Conservation (phyloP, 2,329 filamentous ascomycete species). For the Ophiostoma tasmaniense region DNA sequence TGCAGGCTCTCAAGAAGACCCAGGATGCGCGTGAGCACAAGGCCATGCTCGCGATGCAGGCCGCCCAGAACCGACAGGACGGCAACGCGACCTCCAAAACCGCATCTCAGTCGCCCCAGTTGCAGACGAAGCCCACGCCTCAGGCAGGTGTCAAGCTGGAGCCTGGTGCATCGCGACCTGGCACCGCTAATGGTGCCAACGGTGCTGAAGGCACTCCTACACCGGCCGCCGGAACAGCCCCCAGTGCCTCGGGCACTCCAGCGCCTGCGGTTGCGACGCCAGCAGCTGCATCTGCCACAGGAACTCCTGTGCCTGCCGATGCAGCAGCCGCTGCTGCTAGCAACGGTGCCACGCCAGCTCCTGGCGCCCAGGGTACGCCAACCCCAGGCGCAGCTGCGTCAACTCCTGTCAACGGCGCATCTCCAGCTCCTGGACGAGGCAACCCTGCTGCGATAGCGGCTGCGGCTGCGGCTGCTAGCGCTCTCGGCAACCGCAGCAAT, state of each 20-base stretch:
- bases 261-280: neutral
- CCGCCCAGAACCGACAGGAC: constrained; percentile 14
- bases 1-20: constrained; percentile 82
- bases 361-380: constrained; percentile 6
- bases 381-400: neutral
- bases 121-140: constrained; percentile 12
- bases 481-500: constrained; percentile 13
- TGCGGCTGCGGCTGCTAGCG: constrained; percentile 11
- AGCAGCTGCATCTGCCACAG: neutral
- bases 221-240: neutral
- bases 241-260: constrained; percentile 9
- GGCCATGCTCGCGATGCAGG: constrained; percentile 30
- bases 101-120: constrained; percentile 27
- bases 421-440: neutral
- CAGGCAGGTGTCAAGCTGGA: constrained; percentile 27
- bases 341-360: constrained; percentile 9
- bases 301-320: neutral
- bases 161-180: constrained; percentile 19
- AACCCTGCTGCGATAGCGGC: neutral
- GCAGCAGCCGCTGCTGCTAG: neutral
- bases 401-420: neutral
- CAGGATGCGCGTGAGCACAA: constrained; percentile 67
- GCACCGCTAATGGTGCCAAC: constrained; percentile 11
- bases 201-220: constrained; percentile 7
- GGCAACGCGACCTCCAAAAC: constrained; percentile 28